These are phyloP conservation scores for Fallopia convolvulus DNA, from an alignment of 148 eudicot genomes.

Conservation along the genomic window DNA sequence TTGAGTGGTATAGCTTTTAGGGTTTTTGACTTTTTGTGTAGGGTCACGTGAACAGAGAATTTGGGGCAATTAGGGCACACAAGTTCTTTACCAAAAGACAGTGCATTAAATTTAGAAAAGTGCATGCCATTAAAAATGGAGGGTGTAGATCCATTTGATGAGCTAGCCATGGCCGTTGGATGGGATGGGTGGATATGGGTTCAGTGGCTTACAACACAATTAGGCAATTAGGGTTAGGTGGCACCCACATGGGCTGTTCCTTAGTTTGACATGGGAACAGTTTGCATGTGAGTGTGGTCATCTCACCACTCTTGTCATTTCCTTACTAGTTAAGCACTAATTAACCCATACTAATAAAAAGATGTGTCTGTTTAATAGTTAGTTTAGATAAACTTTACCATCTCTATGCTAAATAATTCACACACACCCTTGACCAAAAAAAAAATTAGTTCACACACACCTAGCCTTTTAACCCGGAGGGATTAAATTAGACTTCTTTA, in stretches of 20 bases:
- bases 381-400: background rate
- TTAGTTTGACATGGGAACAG: background rate
- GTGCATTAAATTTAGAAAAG: no score
- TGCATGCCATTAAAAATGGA: background rate
- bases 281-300: background rate
- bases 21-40: background rate
- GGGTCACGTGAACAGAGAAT: background rate
- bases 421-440: no score
- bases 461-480: background rate
- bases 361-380: no score
- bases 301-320: background rate
- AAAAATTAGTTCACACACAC: no score
- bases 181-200: background rate
- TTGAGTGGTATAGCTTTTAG: slow-evolving; percentile 2
- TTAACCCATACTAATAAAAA: background rate
- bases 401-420: no score
- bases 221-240: background rate
- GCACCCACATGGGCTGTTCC: slow-evolving; percentile 2
- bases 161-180: background rate
- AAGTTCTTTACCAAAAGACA: background rate
- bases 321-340: background rate
- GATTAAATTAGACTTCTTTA: background rate
- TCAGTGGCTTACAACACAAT: background rate
- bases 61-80: background rate
- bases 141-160: background rate